Evolutionary conservation across 257 asterid species (phyloP).

Genomic region (Ilex asprella): DNA sequence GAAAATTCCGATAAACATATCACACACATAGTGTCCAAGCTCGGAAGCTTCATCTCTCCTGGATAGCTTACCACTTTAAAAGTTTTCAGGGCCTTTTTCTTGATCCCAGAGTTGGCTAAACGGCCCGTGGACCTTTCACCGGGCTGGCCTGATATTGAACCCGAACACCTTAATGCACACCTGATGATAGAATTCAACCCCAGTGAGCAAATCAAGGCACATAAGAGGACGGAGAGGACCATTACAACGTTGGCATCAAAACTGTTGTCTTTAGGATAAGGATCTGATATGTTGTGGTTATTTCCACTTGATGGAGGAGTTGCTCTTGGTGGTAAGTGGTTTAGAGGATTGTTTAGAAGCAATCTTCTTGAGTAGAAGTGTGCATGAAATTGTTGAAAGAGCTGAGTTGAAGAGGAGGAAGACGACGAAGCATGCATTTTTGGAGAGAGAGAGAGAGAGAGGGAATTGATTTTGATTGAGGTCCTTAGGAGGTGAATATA

Average conservation of each 20-base stretch:
- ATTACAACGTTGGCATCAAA: constrained; percentile 50
- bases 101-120: constrained; percentile 38
- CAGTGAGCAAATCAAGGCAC: constrained; percentile 55
- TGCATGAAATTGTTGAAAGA: constrained; percentile 13
- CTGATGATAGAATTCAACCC: constrained; percentile 49
- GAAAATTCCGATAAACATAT: constrained; percentile 46
- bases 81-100: constrained; percentile 45
- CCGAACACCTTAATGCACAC: constrained; percentile 48
- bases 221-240: constrained; percentile 50
- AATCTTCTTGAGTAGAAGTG: constrained; percentile 34
- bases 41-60: constrained; percentile 25
- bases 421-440: not conserved
- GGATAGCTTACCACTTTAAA: constrained; percentile 34
- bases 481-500: constrained; percentile 23
- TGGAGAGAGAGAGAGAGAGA: not conserved
- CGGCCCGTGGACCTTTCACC: constrained; percentile 11
- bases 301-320: constrained; percentile 19
- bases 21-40: constrained; percentile 40
- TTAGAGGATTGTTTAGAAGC: constrained; percentile 23
- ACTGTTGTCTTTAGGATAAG: constrained; percentile 10
- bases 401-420: constrained; percentile 13
- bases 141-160: constrained; percentile 12
- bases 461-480: not conserved
- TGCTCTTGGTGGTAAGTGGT: constrained; percentile 19
- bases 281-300: not conserved